Evolutionary conservation across 257 asterid genomes (phyloP).

Genomic region (Leonotis leonurus): DNA sequence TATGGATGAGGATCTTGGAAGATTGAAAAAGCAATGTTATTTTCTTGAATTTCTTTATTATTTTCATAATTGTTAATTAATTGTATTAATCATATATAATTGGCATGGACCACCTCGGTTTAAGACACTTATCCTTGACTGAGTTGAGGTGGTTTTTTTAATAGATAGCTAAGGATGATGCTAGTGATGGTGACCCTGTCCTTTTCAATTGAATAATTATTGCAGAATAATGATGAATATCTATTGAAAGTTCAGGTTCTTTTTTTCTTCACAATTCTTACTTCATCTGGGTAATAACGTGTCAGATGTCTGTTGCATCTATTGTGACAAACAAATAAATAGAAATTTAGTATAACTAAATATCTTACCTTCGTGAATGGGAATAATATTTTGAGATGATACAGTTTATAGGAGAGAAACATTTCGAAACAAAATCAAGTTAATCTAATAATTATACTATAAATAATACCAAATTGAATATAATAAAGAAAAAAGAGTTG

Average conservation of each 20-base stretch:
- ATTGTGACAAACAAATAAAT: background rate
- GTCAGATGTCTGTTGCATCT: background rate
- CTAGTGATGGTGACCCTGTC: conserved; percentile 1
- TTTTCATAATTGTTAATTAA: background rate
- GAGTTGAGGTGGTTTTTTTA: conserved; percentile 2
- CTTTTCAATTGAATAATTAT: conserved; percentile 6
- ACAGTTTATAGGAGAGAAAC: too few species aligned
- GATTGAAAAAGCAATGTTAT: too few species aligned
- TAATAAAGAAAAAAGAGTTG: too few species aligned
- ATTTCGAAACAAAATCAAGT: too few species aligned
- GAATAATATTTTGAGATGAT: too few species aligned
- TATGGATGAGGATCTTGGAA: too few species aligned
- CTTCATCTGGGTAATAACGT: background rate
- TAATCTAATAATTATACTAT: too few species aligned
- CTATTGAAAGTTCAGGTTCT: background rate
- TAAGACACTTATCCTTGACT: conserved; percentile 13
- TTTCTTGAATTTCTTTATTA: background rate
- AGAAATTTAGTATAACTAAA: too few species aligned
- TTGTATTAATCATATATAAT: background rate
- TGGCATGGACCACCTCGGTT: conserved; percentile 17
- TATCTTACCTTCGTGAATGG: too few species aligned
- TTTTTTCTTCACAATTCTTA: background rate
- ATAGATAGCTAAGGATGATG: conserved; percentile 6
- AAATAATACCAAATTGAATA: too few species aligned
- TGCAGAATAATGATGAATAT: background rate